Evolutionary conservation across 2,329 filamentous ascomycete genomes (phyloP).

Genomic region (Cladophialophora immunda): DNA sequence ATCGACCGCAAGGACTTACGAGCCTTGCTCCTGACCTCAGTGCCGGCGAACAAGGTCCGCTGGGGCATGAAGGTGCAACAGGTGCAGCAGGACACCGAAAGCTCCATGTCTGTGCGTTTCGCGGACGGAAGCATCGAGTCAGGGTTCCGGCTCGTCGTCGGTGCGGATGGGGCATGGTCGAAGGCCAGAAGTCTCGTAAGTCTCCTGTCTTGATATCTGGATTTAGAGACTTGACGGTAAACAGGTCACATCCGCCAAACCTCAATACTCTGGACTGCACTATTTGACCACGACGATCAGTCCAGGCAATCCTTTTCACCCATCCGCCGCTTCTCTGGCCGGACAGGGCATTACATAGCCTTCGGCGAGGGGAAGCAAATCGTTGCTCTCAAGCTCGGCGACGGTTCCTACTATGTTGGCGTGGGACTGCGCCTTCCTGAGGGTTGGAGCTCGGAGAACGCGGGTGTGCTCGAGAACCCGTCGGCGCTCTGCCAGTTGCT

Average conservation of each 20-base stretch:
- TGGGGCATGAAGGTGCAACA: conserved; percentile 46
- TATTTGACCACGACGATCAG: conserved; percentile 43
- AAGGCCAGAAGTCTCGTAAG: conserved; percentile 48
- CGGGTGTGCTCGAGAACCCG: conserved; percentile 12
- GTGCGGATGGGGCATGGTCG: conserved; percentile 60
- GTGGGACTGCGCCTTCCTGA: conserved; percentile 15
- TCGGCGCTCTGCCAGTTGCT: conserved; percentile 16
- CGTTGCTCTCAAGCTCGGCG: conserved; percentile 37
- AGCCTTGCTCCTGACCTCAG: conserved; percentile 47
- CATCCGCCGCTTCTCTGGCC: conserved; percentile 36
- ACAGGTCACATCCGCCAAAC: conserved; percentile 46
- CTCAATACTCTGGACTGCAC: conserved; percentile 45
- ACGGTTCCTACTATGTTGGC: conserved; percentile 35
- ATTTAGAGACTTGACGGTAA: background rate
- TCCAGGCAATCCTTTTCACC: conserved; percentile 43
- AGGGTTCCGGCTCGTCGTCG: conserved; percentile 57
- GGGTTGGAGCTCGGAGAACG: conserved; percentile 19
- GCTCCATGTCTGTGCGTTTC: conserved; percentile 40
- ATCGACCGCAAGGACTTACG: conserved; percentile 52
- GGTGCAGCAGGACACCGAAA: conserved; percentile 38
- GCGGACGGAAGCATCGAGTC: conserved; percentile 44
- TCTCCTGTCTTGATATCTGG: background rate
- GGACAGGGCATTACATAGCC: conserved; percentile 30
- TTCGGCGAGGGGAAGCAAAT: conserved; percentile 36
- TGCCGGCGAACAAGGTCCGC: conserved; percentile 46